Conservation (phyloP, 192 early-diverging fungal species). For the Entomortierella parvispora region DNA sequence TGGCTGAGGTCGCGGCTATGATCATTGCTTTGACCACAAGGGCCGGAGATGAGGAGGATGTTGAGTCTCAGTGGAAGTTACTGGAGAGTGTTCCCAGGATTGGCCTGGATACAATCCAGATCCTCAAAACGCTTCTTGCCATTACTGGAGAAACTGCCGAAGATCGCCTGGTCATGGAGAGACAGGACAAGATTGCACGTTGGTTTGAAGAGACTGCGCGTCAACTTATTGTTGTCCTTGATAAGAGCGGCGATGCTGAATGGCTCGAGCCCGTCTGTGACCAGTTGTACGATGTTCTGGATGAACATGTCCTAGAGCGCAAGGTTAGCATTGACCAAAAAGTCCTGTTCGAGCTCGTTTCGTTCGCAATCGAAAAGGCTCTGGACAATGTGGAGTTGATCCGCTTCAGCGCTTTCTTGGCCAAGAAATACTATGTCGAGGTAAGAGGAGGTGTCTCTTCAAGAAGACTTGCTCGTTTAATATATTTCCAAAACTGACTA, state of each 20-base stretch:
- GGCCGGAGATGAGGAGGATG: slow-evolving; percentile 12
- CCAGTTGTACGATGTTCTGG: slow-evolving; percentile 24
- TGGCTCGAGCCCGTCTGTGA: slow-evolving; percentile 48
- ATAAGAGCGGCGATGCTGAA: slow-evolving; percentile 35
- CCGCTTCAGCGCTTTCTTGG: slow-evolving; percentile 50
- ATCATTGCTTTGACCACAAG: slow-evolving; percentile 23
- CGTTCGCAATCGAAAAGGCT: slow-evolving; percentile 48
- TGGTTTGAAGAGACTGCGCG: slow-evolving; percentile 42
- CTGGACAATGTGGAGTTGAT: slow-evolving; percentile 54
- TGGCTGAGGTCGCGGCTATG: slow-evolving; percentile 24
- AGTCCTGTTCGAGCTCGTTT: slow-evolving; percentile 41
- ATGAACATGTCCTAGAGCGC: slow-evolving; percentile 39
- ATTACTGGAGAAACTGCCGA: slow-evolving; percentile 9
- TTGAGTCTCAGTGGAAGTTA: slow-evolving; percentile 17
- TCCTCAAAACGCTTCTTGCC: slow-evolving; percentile 22
- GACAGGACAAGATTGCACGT: slow-evolving; percentile 24
- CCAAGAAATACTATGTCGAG: slow-evolving; percentile 49
- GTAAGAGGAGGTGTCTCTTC: slow-evolving; percentile 26
- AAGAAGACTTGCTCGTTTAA: background rate
- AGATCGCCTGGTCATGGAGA: slow-evolving; percentile 11
- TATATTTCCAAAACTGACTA: background rate
- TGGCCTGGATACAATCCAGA: slow-evolving; percentile 27
- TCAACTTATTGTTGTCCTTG: slow-evolving; percentile 24
- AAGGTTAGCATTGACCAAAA: slow-evolving; percentile 45
- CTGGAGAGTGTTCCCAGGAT: slow-evolving; percentile 31